Evolutionary conservation across 108 stramenopile species (phyloP).

Genomic region (Stephanodiscus minutulus): DNA sequence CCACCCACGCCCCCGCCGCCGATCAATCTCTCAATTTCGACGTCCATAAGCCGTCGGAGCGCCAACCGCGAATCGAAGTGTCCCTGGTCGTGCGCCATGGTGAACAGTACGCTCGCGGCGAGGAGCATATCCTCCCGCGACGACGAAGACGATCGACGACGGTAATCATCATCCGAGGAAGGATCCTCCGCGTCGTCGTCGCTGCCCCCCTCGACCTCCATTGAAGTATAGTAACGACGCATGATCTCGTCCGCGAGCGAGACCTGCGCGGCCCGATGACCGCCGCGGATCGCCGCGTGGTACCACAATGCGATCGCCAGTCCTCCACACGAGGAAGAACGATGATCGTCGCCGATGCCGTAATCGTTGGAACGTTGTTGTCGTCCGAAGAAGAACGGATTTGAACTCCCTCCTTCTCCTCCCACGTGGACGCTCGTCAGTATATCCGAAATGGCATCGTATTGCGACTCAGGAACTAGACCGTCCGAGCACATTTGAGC

Average conservation of each 20-base stretch:
- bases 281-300: constrained; percentile 55
- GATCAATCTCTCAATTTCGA: constrained; percentile 40
- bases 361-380: neutral
- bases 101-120: constrained; percentile 56
- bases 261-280: constrained; percentile 61
- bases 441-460: constrained; percentile 9
- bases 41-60: constrained; percentile 51
- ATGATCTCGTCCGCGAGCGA: constrained; percentile 66
- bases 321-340: neutral
- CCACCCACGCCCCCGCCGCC: neutral
- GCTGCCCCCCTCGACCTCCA: constrained; percentile 11
- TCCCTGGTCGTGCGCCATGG: constrained; percentile 62
- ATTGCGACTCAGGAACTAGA: constrained; percentile 14
- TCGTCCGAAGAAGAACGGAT: constrained; percentile 10
- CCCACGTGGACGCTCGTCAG: neutral
- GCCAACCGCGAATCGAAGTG: constrained; percentile 46
- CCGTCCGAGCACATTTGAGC: constrained; percentile 57
- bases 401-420: neutral
- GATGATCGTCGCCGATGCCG: neutral
- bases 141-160: neutral
- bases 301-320: constrained; percentile 60
- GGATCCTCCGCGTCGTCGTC: constrained; percentile 7
- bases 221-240: constrained; percentile 22
- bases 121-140: constrained; percentile 28
- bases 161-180: neutral